Conservation (phyloP, 78 protist genomes). For the Polysphondylium violaceum region DNA sequence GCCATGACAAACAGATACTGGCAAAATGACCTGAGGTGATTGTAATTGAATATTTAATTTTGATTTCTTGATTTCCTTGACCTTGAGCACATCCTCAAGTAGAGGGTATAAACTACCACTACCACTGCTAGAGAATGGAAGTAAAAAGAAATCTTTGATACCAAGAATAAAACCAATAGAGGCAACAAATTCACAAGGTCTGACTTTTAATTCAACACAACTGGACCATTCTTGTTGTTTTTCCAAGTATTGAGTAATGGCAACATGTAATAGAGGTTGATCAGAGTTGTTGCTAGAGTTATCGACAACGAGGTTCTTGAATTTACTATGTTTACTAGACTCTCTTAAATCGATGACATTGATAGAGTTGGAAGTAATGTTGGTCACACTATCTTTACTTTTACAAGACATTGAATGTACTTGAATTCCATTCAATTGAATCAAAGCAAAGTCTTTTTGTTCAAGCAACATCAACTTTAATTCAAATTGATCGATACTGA, state of each 20-base stretch:
- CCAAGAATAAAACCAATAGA: constrained; percentile 35
- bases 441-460: not conserved
- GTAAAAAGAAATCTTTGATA: constrained; percentile 67
- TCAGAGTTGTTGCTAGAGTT: too few relatives aligned
- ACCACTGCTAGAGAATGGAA: constrained; percentile 25
- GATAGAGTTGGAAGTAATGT: too few relatives aligned
- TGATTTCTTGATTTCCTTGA: constrained; percentile 2
- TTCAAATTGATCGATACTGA: constrained; percentile 1
- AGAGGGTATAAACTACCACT: not conserved
- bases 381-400: too few relatives aligned
- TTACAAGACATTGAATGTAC: constrained; percentile 6
- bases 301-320: too few relatives aligned
- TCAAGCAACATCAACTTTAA: not conserved
- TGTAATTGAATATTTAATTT: constrained; percentile 1
- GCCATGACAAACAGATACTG: too few relatives aligned
- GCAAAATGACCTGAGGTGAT: constrained; percentile 7
- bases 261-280: too few relatives aligned
- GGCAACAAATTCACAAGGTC: not conserved
- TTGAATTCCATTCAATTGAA: not conserved
- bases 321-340: too few relatives aligned
- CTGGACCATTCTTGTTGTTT: constrained; percentile 27
- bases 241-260: too few relatives aligned
- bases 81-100: too few relatives aligned
- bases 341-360: too few relatives aligned
- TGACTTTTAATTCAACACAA: not conserved